Conservation (phyloP, 768 basidiomycete species). For the Podaxis pistillaris region DNA sequence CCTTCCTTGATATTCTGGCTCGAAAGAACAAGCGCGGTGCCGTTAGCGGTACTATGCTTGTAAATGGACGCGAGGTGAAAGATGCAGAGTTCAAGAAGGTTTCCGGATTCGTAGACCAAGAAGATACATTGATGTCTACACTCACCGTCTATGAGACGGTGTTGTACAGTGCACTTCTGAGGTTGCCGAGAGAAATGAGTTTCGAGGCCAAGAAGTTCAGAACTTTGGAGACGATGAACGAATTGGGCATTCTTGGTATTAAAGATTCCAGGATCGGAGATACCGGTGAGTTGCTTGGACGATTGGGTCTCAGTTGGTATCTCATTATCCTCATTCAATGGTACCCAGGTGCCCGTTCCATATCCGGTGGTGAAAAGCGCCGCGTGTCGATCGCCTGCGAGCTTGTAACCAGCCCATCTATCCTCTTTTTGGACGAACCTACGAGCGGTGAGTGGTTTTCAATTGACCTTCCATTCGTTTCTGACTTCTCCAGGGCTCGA, state of each 20-base stretch:
- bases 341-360: constrained; percentile 73
- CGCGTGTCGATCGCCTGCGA: constrained; percentile 98
- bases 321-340: background rate
- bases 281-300: constrained; percentile 50
- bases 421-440: constrained; percentile 95
- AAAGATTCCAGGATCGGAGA: constrained; percentile 89
- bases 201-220: constrained; percentile 92
- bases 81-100: constrained; percentile 80
- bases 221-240: constrained; percentile 94
- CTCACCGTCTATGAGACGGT: constrained; percentile 98
- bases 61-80: constrained; percentile 81
- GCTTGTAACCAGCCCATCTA: constrained; percentile 94
- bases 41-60: constrained; percentile 71
- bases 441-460: constrained; percentile 72
- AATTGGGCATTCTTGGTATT: constrained; percentile 90
- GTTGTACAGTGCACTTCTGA: constrained; percentile 85
- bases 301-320: background rate
- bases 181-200: constrained; percentile 94
- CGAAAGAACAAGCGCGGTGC: constrained; percentile 81
- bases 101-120: constrained; percentile 96
- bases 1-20: constrained; percentile 94
- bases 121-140: constrained; percentile 96
- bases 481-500: constrained; percentile 66
- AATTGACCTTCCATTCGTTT: background rate
- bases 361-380: constrained; percentile 97